Conservation (phyloP, 495 filamentous ascomycete species). For the Penicillium herquei region DNA sequence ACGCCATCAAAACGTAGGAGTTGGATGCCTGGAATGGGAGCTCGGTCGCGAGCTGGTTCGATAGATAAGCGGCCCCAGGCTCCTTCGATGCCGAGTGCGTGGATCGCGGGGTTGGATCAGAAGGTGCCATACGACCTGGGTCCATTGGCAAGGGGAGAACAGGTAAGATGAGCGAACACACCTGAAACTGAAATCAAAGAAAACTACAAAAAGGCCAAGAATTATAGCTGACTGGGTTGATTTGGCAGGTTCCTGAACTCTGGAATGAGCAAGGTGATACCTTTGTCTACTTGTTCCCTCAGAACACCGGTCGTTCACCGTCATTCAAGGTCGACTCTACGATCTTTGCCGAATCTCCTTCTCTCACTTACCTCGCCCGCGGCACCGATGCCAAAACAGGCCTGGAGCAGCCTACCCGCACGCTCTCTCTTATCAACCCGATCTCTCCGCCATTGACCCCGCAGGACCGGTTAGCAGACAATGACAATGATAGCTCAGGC, state of each 20-base stretch:
- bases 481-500: constrained; percentile 44
- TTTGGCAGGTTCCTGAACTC: constrained; percentile 69
- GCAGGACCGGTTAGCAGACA: constrained; percentile 34
- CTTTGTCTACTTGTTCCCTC: constrained; percentile 78
- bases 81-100: constrained; percentile 46
- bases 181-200: neutral
- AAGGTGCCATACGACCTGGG: constrained; percentile 62
- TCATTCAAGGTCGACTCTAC: constrained; percentile 78
- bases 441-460: constrained; percentile 40
- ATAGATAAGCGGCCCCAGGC: constrained; percentile 24
- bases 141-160: constrained; percentile 57
- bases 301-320: constrained; percentile 60
- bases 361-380: constrained; percentile 67
- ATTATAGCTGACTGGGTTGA: neutral
- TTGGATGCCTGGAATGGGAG: constrained; percentile 56
- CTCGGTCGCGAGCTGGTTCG: constrained; percentile 39
- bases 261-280: constrained; percentile 86
- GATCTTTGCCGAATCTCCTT: constrained; percentile 65
- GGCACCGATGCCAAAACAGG: constrained; percentile 50
- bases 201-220: neutral
- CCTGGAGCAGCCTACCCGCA: constrained; percentile 39
- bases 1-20: constrained; percentile 50
- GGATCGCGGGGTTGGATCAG: constrained; percentile 58
- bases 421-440: constrained; percentile 40
- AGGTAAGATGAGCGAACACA: constrained; percentile 38